These are phyloP conservation scores for Xylaria sp. DNA, from an alignment of 2,329 filamentous ascomycete species.

Conservation along the genomic window DNA sequence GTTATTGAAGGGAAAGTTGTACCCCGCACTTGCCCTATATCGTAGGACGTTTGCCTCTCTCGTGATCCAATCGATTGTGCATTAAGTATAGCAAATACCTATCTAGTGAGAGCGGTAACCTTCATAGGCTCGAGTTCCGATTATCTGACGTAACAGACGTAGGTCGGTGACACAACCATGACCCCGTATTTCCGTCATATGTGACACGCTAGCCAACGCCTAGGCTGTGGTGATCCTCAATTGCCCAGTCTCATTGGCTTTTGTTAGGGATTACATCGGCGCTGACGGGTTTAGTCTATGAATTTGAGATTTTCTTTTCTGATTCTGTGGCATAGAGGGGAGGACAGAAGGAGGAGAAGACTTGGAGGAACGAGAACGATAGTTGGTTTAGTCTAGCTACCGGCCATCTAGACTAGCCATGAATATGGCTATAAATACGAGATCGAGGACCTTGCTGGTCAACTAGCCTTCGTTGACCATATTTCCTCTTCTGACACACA, in stretches of 20 bases:
- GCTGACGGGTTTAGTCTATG: neutral
- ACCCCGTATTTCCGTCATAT: slow-evolving; percentile 15
- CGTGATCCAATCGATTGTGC: neutral
- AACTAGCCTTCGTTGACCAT: neutral
- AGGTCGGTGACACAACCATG: slow-evolving; percentile 15
- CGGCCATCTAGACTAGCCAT: neutral
- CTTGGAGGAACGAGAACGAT: neutral
- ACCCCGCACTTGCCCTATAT: too few species aligned
- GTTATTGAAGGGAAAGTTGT: too few species aligned
- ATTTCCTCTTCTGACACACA: slow-evolving; percentile 23
- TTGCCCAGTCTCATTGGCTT: neutral
- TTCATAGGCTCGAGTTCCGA: neutral
- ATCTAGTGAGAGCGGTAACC: neutral
- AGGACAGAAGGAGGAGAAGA: neutral
- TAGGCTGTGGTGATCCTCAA: neutral
- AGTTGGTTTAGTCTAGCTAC: neutral
- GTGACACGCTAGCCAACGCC: neutral
- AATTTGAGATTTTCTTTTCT: neutral
- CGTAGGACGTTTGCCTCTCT: too few species aligned
- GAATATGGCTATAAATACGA: slow-evolving; percentile 28
- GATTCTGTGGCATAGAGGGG: neutral
- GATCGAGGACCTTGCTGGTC: slow-evolving; percentile 28
- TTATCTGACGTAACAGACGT: slow-evolving; percentile 4
- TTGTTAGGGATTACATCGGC: neutral
- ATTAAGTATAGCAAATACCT: neutral